These are phyloP conservation scores for Aspergillus clavatus DNA, from an alignment of 2,329 filamentous ascomycete species.

Conservation along the genomic window DNA sequence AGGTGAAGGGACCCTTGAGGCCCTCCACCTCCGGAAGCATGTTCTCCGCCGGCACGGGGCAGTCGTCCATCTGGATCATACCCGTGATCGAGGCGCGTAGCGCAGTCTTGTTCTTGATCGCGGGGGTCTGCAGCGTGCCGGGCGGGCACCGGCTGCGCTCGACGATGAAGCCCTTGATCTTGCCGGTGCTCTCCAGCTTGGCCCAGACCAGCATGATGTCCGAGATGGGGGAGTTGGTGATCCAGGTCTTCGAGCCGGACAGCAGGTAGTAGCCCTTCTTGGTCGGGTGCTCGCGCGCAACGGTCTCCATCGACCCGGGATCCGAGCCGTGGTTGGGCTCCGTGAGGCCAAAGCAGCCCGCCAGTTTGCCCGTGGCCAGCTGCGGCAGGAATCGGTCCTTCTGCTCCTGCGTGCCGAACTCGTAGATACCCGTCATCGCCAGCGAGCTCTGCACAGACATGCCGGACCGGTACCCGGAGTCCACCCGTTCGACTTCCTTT, in stretches of 20 bases:
- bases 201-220: constrained; percentile 88
- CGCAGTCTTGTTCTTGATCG: constrained; percentile 92
- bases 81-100: constrained; percentile 90
- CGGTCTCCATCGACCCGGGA: constrained; percentile 84
- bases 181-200: constrained; percentile 82
- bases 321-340: constrained; percentile 93
- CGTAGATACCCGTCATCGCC: constrained; percentile 88
- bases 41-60: constrained; percentile 81
- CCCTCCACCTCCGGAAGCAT: constrained; percentile 93
- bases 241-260: constrained; percentile 87
- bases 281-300: constrained; percentile 75
- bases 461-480: constrained; percentile 85
- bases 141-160: constrained; percentile 79
- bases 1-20: constrained; percentile 82
- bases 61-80: constrained; percentile 94
- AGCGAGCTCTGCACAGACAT: constrained; percentile 92
- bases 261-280: constrained; percentile 78
- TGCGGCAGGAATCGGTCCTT: constrained; percentile 77
- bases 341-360: constrained; percentile 85
- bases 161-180: constrained; percentile 88
- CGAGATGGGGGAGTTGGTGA: constrained; percentile 87
- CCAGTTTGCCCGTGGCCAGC: constrained; percentile 74
- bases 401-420: constrained; percentile 80
- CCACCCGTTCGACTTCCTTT: constrained; percentile 81
- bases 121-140: constrained; percentile 84